Base-by-base conservation (phyloP, 2,329 filamentous ascomycete genomes). In the Fonsecaea erecta region DNA sequence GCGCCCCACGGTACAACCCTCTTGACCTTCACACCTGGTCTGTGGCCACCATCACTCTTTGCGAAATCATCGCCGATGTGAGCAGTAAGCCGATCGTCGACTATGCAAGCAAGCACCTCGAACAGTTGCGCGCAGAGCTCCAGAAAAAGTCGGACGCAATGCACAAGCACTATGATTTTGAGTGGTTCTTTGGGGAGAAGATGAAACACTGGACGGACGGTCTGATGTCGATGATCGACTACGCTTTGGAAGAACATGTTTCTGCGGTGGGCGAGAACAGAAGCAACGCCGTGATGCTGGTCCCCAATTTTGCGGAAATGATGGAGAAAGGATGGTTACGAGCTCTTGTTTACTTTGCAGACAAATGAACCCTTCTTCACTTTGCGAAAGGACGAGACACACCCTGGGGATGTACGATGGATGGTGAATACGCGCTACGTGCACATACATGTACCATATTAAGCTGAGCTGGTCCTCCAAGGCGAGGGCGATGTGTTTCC, bases 201-300 rank as follows among this genome's bases (percentile, higher is more conserved):
- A 60, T 62, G 60, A 57, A 53, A 21, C 63, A 68, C 32, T 71
- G 68, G 68, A 43, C 66, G 11, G 64, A 67, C 28, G 56, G 52
- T n/a, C 52, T 71, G 21, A 21, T 70, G n/a, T 57, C 59, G 12
- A 65, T 68, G 64, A 68, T 70, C 46, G 63, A 68, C 43, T 46
- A 64, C 32, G 60, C 51, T 11, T 12, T 34, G 46, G 60, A 14
- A 26, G 40, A 21, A 21, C 40, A 30, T 30, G 3, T 30, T 34
- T 30, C 46, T 51, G 43, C 46, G 28, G 57, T 40, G 2, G 46
- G 28, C n/a, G 43, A 60, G 30, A 28, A 32, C 26, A 24, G 7
- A 18, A 26, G 21, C 28, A 24, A 34, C 11, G 26, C 7, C 26
- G 46, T 37, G 43, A 12, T 35, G 9, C 16, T 35, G 21, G 46